Conservation (phyloP, 768 basidiomycete genomes). For the Pleurotus sapidus region DNA sequence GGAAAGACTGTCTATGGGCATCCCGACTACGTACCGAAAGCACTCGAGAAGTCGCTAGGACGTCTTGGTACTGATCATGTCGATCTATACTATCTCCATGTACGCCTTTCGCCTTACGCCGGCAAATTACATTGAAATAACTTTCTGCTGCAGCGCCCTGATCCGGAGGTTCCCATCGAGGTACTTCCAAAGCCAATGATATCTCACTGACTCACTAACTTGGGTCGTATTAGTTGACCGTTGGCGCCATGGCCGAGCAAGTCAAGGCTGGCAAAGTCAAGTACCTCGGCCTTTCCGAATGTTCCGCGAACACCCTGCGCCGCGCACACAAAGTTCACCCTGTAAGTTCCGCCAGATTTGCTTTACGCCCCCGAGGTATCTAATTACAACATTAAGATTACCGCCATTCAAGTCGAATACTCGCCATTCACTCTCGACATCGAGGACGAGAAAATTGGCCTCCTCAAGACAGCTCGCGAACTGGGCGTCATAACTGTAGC, state of each 20-base stretch:
- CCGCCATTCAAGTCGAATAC: conserved; percentile 43
- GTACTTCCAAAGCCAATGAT: conserved; percentile 3
- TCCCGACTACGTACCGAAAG: conserved; percentile 36
- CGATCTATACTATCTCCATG: conserved; percentile 47
- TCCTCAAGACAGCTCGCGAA: conserved; percentile 37
- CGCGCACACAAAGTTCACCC: conserved; percentile 50
- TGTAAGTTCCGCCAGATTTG: conserved; percentile 30
- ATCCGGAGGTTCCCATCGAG: conserved; percentile 26
- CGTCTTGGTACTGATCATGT: conserved; percentile 37
- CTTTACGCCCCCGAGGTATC: too few species aligned
- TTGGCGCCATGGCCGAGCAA: conserved; percentile 48
- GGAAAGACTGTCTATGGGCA: conserved; percentile 20
- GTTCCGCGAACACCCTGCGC: conserved; percentile 41
- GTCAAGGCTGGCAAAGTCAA: conserved; percentile 50
- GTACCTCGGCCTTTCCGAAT: conserved; percentile 55
- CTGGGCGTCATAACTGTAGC: conserved; percentile 44
- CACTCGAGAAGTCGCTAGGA: conserved; percentile 36
- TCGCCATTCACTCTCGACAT: conserved; percentile 42
- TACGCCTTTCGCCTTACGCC: conserved; percentile 13
- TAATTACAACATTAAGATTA: conserved; percentile 19
- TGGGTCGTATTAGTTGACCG: conserved; percentile 26
- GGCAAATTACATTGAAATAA: too few species aligned
- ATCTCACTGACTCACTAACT: background rate
- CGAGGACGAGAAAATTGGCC: conserved; percentile 33
- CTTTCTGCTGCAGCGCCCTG: conserved; percentile 14